Evolutionary conservation across 2,329 filamentous ascomycete species (phyloP), one percentile per base, ranked within the genome.

Genomic region (Colletotrichum ledebouriae): DNA sequence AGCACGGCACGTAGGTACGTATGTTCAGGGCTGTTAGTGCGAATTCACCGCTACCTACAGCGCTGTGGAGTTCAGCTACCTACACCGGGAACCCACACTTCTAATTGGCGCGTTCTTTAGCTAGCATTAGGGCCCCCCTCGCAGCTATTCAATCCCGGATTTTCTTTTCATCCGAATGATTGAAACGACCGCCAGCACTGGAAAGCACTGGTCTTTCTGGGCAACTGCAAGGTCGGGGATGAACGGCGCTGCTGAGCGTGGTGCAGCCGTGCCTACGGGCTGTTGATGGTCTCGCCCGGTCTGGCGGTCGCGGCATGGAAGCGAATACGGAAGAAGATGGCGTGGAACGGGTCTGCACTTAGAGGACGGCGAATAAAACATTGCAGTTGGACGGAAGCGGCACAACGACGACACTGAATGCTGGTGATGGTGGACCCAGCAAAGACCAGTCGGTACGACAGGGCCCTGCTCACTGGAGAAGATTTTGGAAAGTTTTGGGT

Each of bases 291-390:
- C 42, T 46, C 42, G 15, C 42, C 17, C 17, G 17, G 17, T 17
- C 17, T 2, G 17, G 17, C 17, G 17, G 17, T 17, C 17, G 17
- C 17, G 17, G 42, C 42, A 46, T 13, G 42, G n/a, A 46, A 46
- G 42, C 42, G 42, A 46, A n/a, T 17, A 46, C 42, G 42, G 42
- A 46, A 46, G 15, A 46, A 46, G 42, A 46, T 46, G 42, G 7
- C 42, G 42, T 17, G n/a, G 42, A 1, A 46, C 6, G 20, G 0
- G 7, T 13, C 15, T 46, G n/a, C 42, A 0, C 42, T 46, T 46
- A 7, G 42, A 11, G 42, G n/a, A 46, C 42, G 42, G n/a, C n/a
- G 39, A 15, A 41, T 4, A 7, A 5, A 41, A 11, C 3, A 41
- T 41, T 3, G 6, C 39, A 20, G 20, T 46, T 46, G 42, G 20